Evolutionary conservation across 2,329 filamentous ascomycete species (phyloP).

Genomic region (Fusarium sp.): DNA sequence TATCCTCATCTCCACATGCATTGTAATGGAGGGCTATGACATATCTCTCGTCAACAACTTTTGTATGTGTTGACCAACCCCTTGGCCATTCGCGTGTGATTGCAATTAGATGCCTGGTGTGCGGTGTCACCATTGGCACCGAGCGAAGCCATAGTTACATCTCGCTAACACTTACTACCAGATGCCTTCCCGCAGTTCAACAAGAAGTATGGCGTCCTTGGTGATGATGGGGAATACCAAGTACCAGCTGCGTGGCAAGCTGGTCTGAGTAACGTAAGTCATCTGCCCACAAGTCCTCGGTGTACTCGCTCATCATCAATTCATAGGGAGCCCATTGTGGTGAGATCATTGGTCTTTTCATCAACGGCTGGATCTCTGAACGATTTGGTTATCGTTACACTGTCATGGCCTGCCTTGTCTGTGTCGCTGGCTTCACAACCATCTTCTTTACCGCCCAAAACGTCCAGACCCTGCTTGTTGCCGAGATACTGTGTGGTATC

Average conservation of each 20-base stretch:
- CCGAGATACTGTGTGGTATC: conserved; percentile 70
- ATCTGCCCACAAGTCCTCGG: not conserved
- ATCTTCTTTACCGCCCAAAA: conserved; percentile 73
- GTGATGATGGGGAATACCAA: conserved; percentile 58
- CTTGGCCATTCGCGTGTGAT: not conserved
- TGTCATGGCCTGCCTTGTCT: conserved; percentile 65
- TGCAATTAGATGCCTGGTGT: not conserved
- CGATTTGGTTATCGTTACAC: conserved; percentile 74
- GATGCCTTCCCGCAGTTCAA: conserved; percentile 67
- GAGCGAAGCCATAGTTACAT: not conserved
- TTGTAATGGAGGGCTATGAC: conserved; percentile 38
- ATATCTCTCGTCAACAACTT: conserved; percentile 38
- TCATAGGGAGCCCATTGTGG: conserved; percentile 63
- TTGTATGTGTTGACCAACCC: conserved; percentile 16
- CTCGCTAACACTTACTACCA: conserved; percentile 32
- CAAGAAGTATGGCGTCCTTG: conserved; percentile 62
- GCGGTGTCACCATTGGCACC: not conserved
- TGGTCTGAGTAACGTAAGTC: conserved; percentile 63
- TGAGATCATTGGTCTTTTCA: conserved; percentile 71
- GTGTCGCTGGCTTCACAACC: conserved; percentile 66
- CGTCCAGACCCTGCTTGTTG: conserved; percentile 65
- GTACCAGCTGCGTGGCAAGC: conserved; percentile 71
- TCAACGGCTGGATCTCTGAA: conserved; percentile 73
- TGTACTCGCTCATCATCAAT: conserved; percentile 35
- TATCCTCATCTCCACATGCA: conserved; percentile 36